Conservation (phyloP, 2,329 filamentous ascomycete species). For the Myriosclerotinia scirpicola region DNA sequence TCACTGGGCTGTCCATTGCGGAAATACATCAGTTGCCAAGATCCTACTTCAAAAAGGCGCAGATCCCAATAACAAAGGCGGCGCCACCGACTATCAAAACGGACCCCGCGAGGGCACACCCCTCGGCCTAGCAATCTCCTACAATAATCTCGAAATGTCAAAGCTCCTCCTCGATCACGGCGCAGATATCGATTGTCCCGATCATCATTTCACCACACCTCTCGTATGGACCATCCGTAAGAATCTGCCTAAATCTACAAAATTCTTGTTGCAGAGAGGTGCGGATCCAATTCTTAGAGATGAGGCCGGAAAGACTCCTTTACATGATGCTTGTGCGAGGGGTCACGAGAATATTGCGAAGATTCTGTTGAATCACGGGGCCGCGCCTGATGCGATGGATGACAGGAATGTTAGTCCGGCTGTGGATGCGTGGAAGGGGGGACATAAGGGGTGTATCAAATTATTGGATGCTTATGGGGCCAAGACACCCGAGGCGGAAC, state of each 20-base stretch:
- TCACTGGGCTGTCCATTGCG: conserved; percentile 22
- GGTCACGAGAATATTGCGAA: conserved; percentile 17
- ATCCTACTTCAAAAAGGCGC: conserved; percentile 21
- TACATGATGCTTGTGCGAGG: conserved; percentile 20
- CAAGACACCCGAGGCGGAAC: not conserved
- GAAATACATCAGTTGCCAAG: conserved; percentile 15
- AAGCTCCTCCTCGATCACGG: conserved; percentile 18
- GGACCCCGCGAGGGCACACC: conserved; percentile 21
- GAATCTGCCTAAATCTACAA: conserved; percentile 13
- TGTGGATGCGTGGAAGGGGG: conserved; percentile 8
- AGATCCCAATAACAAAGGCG: conserved; percentile 20
- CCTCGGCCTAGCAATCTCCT: conserved; percentile 18
- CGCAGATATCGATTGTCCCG: conserved; percentile 20
- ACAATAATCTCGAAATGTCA: conserved; percentile 22
- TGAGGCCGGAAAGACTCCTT: conserved; percentile 17
- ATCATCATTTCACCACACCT: conserved; percentile 20
- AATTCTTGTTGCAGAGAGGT: conserved; percentile 29
- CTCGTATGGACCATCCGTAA: conserved; percentile 22
- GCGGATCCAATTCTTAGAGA: conserved; percentile 21
- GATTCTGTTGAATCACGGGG: conserved; percentile 18
- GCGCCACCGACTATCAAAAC: conserved; percentile 12
- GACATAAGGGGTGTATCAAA: conserved; percentile 2
- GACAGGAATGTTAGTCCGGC: conserved; percentile 13
- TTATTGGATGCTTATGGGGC: conserved; percentile 16
- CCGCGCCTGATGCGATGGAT: conserved; percentile 13